Evolutionary conservation across 148 eudicot genomes (phyloP).

Genomic region (Rhododendron henanense): DNA sequence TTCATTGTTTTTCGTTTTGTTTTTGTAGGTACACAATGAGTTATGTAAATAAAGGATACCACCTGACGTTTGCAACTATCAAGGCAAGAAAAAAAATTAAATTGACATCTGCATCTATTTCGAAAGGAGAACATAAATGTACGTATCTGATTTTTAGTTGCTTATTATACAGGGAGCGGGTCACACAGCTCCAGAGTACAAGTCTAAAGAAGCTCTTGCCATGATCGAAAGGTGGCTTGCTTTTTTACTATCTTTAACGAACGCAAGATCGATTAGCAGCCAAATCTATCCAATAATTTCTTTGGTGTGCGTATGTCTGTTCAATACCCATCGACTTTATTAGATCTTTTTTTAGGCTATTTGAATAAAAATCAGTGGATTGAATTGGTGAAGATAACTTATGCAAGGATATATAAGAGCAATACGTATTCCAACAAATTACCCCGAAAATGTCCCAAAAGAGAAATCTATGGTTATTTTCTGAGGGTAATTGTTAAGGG

Average conservation of each 20-base stretch:
- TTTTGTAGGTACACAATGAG: slow-evolving; percentile 17
- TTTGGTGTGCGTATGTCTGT: not conserved
- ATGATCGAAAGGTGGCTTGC: slow-evolving; percentile 44
- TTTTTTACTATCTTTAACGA: slow-evolving; percentile 14
- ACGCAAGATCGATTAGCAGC: no score
- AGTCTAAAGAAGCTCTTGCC: slow-evolving; percentile 32
- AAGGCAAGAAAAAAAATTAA: slow-evolving; percentile 21
- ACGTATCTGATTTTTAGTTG: not conserved
- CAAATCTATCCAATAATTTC: not conserved
- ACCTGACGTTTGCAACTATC: slow-evolving; percentile 39
- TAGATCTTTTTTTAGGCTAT: no score
- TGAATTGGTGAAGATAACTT: no score
- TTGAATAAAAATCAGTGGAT: no score
- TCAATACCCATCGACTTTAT: not conserved
- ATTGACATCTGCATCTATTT: not conserved
- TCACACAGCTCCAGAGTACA: slow-evolving; percentile 51
- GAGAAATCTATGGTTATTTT: no score
- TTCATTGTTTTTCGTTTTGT: not conserved
- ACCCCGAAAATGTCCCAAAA: no score
- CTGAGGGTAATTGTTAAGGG: no score
- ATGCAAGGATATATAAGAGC: no score
- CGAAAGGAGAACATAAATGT: not conserved
- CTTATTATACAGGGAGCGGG: slow-evolving; percentile 41
- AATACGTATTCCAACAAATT: no score
- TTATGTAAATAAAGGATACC: slow-evolving; percentile 18